Conservation (phyloP, 2,329 filamentous ascomycete species). For the Alternaria angustiovoidea region DNA sequence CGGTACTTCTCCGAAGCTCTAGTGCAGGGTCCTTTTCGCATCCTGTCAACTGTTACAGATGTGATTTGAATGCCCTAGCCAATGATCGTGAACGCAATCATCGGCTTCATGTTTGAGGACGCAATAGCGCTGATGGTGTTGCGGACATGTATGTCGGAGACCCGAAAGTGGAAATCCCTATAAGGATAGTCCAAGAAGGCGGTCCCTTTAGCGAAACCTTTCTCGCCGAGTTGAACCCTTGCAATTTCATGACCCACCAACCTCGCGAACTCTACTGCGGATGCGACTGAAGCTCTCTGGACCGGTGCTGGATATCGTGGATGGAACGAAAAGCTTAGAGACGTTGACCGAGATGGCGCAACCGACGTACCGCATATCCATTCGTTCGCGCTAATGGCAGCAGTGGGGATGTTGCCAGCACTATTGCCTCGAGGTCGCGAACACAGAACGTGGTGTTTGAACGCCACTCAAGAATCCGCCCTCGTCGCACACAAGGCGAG, state of each 20-base stretch:
- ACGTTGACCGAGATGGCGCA: not conserved
- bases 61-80: not conserved
- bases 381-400: not conserved
- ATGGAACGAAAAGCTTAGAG: not conserved
- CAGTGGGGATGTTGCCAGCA: not conserved
- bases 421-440: not conserved
- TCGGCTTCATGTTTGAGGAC: constrained; percentile 1
- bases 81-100: not conserved
- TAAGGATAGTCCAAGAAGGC: constrained; percentile 3
- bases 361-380: not conserved
- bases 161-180: constrained; percentile 7
- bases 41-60: constrained; percentile 3
- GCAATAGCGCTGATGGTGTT: constrained; percentile 3
- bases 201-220: constrained; percentile 18
- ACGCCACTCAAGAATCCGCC: not conserved
- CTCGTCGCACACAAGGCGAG: not conserved
- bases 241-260: constrained; percentile 9
- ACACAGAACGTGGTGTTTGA: not conserved
- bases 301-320: not conserved
- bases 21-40: not conserved
- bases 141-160: constrained; percentile 17
- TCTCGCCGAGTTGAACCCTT: constrained; percentile 8
- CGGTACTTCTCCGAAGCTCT: not conserved
- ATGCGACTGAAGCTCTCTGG: not conserved
- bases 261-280: not conserved